Evolutionary conservation across 345 rosid species (phyloP).

Genomic region (Eucalyptus rudis): DNA sequence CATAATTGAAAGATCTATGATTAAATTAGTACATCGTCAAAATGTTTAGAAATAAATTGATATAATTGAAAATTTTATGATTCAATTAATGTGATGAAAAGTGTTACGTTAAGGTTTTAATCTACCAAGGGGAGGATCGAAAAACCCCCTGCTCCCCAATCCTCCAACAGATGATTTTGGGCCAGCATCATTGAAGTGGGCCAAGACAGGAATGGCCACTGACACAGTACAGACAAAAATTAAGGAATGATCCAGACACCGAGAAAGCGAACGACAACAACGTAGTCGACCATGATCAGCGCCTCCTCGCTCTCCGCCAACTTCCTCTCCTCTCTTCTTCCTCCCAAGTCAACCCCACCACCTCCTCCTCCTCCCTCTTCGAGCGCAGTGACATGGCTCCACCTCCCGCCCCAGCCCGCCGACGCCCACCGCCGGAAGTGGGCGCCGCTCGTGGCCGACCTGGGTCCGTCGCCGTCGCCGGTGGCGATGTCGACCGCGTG

Average conservation of each 20-base stretch:
- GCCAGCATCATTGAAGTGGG: not conserved
- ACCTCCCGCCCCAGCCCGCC: not conserved
- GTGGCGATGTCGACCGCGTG: not conserved
- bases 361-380: not conserved
- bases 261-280: not conserved
- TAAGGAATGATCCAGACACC: not conserved
- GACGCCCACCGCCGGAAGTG: not conserved
- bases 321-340: not conserved
- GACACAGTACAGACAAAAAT: not conserved
- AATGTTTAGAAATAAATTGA: fast-evolving
- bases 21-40: fast-evolving
- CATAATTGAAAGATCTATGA: fast-evolving
- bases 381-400: not conserved
- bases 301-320: not conserved
- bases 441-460: not conserved
- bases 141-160: not conserved
- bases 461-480: not conserved
- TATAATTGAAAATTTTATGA: too few species aligned
- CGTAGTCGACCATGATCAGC: not conserved
- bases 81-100: fast-evolving
- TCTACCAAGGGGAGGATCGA: not conserved
- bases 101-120: not conserved
- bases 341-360: not conserved
- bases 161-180: not conserved
- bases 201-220: not conserved